Percentiles rank a stretch among this genome's conserved stretches.
Conservation (phyloP, 768 basidiomycete genomes). For the Tricholoma matsutake region DNA sequence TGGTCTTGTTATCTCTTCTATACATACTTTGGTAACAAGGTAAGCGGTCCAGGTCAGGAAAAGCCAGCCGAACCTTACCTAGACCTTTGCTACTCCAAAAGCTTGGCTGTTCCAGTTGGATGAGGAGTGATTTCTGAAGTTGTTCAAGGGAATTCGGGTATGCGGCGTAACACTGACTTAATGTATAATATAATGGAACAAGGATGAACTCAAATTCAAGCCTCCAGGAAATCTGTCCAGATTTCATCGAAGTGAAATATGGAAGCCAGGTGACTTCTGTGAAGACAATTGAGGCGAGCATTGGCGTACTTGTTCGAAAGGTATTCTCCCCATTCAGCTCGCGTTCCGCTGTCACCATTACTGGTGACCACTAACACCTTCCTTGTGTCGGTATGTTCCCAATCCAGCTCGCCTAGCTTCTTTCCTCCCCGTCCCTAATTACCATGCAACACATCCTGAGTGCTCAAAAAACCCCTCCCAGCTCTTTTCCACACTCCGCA, state of each 20-base stretch:
- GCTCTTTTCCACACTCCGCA: slow-evolving; percentile 37
- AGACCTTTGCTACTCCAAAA: too few relatives aligned
- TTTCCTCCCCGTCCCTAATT: slow-evolving; percentile 39
- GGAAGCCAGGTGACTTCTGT: slow-evolving; percentile 40
- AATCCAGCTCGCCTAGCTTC: slow-evolving; percentile 37
- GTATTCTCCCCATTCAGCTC: slow-evolving; percentile 33
- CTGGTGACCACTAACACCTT: slow-evolving; percentile 36
- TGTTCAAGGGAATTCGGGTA: too few relatives aligned
- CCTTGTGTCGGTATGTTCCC: slow-evolving; percentile 35
- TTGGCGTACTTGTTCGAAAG: slow-evolving; percentile 39
- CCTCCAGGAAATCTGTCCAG: slow-evolving; percentile 27
- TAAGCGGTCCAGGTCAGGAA: too few relatives aligned
- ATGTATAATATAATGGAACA: too few relatives aligned
- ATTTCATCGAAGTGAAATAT: slow-evolving; percentile 37
- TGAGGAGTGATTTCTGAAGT: too few relatives aligned
- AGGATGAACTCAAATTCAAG: background rate
- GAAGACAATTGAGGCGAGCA: slow-evolving; percentile 30
- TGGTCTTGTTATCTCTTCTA: too few relatives aligned
- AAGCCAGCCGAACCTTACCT: too few relatives aligned
- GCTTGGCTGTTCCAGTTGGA: too few relatives aligned
- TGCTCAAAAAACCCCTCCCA: slow-evolving; percentile 45
- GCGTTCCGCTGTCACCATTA: slow-evolving; percentile 31
- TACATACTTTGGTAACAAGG: too few relatives aligned
- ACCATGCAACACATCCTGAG: slow-evolving; percentile 31
- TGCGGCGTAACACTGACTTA: too few relatives aligned